These are phyloP conservation scores for Xerocomellus chrysenteron DNA, from an alignment of 768 basidiomycete species.

Conservation along the genomic window DNA sequence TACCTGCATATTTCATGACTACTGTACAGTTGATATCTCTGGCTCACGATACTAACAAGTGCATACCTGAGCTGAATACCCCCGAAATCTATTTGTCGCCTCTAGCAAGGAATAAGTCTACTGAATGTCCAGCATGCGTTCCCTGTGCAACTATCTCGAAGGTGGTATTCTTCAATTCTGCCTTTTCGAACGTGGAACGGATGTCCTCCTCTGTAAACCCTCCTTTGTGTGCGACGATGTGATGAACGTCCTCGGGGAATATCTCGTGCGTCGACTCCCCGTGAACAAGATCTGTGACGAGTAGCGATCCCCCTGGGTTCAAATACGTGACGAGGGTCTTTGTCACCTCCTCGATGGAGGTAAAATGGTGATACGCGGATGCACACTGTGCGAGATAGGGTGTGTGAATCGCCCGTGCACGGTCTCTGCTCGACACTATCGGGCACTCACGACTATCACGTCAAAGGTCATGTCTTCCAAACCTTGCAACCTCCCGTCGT, in stretches of 20 bases:
- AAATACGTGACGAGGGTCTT: constrained; percentile 52
- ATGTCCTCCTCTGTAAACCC: constrained; percentile 56
- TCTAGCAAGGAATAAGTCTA: constrained; percentile 56
- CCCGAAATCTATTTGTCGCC: constrained; percentile 38
- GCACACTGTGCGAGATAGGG: constrained; percentile 46
- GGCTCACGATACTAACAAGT: neutral
- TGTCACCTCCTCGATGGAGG: constrained; percentile 50
- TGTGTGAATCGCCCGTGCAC: neutral
- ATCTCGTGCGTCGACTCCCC: constrained; percentile 21
- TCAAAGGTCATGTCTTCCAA: constrained; percentile 62
- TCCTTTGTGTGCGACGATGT: constrained; percentile 51
- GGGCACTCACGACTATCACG: constrained; percentile 58
- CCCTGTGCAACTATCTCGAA: constrained; percentile 37
- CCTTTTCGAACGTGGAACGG: constrained; percentile 47
- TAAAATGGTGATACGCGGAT: constrained; percentile 62
- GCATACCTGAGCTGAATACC: neutral
- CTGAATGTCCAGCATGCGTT: constrained; percentile 32
- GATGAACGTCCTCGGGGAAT: constrained; percentile 36
- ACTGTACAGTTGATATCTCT: neutral
- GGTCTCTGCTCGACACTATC: too few species aligned
- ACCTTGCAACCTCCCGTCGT: constrained; percentile 49
- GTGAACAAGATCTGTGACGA: constrained; percentile 55
- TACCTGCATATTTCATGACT: neutral
- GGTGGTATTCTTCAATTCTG: constrained; percentile 47
- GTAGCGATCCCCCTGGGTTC: constrained; percentile 58